Evolutionary conservation across 768 basidiomycete genomes (phyloP).

Genomic region (Cystofilobasidium macerans): DNA sequence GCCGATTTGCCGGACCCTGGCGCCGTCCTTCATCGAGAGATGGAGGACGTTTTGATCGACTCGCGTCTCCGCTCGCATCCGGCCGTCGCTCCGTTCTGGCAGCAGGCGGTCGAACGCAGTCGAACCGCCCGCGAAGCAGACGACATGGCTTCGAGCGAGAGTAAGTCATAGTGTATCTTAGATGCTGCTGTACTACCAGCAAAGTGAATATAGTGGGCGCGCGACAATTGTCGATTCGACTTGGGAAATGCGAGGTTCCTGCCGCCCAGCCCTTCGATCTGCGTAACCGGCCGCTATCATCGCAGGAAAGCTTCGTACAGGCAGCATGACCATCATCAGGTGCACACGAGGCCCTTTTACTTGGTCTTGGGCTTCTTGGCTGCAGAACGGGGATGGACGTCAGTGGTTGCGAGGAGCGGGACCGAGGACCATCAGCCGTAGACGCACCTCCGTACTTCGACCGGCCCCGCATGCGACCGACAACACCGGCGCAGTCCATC

Average conservation of each 20-base stretch:
- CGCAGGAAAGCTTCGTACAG: neutral
- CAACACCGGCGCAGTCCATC: slow-evolving; percentile 80
- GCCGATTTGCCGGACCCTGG: neutral
- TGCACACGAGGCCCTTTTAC: neutral
- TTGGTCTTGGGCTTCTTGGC: slow-evolving; percentile 18
- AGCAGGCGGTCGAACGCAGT: neutral
- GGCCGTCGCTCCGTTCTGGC: slow-evolving; percentile 22
- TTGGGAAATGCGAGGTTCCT: no score
- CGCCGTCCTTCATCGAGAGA: neutral
- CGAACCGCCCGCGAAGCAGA: neutral
- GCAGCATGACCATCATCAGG: neutral
- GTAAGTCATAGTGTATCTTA: no score
- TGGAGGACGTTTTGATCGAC: slow-evolving; percentile 22
- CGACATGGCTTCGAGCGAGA: neutral
- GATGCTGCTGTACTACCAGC: no score
- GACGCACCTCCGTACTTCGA: slow-evolving; percentile 81
- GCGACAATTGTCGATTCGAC: no score
- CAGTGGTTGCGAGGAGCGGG: neutral
- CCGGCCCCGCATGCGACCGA: slow-evolving; percentile 63
- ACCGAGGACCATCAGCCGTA: neutral
- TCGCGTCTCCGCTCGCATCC: slow-evolving; percentile 19
- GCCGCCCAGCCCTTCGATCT: no score
- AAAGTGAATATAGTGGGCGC: no score
- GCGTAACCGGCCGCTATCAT: no score
- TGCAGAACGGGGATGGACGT: slow-evolving; percentile 8